Percentiles rank a stretch among this genome's conserved stretches.
Evolutionary conservation across 1,284 basidiomycete genomes (phyloP).

Genomic region (Prillingera fragicola): DNA sequence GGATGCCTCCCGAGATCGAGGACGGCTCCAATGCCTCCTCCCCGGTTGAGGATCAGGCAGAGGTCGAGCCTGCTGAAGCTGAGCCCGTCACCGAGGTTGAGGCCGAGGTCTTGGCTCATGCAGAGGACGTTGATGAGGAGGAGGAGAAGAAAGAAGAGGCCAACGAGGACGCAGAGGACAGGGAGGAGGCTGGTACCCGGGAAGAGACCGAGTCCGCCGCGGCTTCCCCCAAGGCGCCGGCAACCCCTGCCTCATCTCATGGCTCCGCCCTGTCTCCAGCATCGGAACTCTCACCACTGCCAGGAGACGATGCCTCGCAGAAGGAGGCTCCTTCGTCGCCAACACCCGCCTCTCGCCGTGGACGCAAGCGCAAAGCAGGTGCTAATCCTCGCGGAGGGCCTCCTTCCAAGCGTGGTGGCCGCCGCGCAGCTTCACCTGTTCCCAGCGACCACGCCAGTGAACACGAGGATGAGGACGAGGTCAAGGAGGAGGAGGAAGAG

Average conservation of each 20-base stretch:
- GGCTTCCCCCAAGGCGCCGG: not conserved
- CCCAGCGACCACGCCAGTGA: constrained; percentile 8
- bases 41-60: too few species aligned
- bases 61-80: too few species aligned
- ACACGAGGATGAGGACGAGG: constrained; percentile 5
- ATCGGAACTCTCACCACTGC: constrained; percentile 24
- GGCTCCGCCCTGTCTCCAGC: constrained; percentile 22
- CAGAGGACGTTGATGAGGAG: not conserved
- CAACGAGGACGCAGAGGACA: not conserved
- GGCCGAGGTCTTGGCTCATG: not conserved
- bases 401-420: constrained; percentile 18
- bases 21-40: too few species aligned
- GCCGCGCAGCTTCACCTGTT: constrained; percentile 15
- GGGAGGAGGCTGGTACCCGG: not conserved
- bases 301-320: constrained; percentile 6
- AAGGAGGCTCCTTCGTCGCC: constrained; percentile 1
- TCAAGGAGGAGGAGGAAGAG: constrained; percentile 14
- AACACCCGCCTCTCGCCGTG: constrained; percentile 10
- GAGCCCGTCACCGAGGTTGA: not conserved
- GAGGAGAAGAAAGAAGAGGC: too few species aligned
- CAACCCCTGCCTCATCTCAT: constrained; percentile 7
- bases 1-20: too few species aligned
- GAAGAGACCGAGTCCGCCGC: not conserved
- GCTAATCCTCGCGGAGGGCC: constrained; percentile 22
- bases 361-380: constrained; percentile 30